Evolutionary conservation across 768 basidiomycete species (phyloP).

Genomic region (Naematelia encephala): DNA sequence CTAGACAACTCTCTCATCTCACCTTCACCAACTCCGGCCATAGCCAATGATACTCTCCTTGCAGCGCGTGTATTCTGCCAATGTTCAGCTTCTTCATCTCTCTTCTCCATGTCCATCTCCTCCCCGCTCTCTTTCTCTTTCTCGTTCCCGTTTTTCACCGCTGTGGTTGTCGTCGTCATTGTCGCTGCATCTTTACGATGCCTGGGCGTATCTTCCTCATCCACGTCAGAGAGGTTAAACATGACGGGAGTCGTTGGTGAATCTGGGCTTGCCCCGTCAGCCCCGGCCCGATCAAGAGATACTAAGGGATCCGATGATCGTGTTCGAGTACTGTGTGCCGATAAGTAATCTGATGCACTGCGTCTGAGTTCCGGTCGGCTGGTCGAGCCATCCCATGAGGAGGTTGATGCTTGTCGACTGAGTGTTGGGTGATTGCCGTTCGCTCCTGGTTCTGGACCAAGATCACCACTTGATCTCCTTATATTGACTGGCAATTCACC

Average conservation of each 20-base stretch:
- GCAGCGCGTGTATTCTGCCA: background rate
- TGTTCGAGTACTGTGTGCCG: too few species aligned
- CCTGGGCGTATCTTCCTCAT: background rate
- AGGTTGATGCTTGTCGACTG: too few species aligned
- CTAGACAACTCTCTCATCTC: background rate
- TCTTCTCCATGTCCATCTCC: background rate
- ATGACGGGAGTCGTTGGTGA: background rate
- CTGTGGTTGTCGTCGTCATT: background rate
- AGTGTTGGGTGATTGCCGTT: too few species aligned
- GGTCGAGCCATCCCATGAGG: too few species aligned
- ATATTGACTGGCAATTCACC: conserved; percentile 29
- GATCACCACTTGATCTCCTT: conserved; percentile 19
- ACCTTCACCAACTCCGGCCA: background rate
- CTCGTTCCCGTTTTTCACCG: background rate
- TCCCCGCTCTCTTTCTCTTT: background rate
- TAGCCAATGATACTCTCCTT: background rate
- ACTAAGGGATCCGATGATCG: background rate
- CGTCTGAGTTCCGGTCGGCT: too few species aligned
- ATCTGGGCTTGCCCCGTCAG: background rate
- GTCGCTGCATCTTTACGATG: background rate
- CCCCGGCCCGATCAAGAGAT: too few species aligned
- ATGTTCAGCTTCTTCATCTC: background rate
- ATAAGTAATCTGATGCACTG: too few species aligned
- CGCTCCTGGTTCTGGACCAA: background rate
- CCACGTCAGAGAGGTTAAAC: background rate